Base-by-base conservation (phyloP, 805 yeast genomes). In the Sungouiozyma intestinalis region DNA sequence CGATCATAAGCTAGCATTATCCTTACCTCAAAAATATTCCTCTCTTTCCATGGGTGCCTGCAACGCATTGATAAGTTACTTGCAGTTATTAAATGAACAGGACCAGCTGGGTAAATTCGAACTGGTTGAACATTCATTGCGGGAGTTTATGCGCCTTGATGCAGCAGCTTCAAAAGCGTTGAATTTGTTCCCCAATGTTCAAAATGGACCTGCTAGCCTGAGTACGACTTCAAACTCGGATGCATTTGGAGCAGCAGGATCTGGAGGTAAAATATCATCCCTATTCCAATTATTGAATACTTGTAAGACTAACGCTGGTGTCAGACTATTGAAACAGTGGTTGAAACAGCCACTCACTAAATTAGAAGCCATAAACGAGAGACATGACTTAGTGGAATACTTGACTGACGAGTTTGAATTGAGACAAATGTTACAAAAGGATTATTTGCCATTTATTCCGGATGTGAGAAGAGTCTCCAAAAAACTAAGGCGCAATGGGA, bases 311-410 rank as follows among this genome's bases (percentile, higher is more conserved):
- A 72, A 77, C 2, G 86, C 92, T n/a, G 99, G 99, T 6, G 68
- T 90, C 1, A 72, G 97, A 48, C 64, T 88, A 40, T 71, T 92
- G 19, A 79, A 92, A 14, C 95, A 86, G 55, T 92, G 98, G 98
- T 70, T 92, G 46, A 92, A 90, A 56, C 98, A 92, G 62, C 99
- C 99, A 1, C 69, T 92, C 39, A 79, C 94, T 41, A 77, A 77
- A 49, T 55, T 72, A 9, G 55, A 51, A 0, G 76, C 70, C 40
- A 87, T 92, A 33, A 60, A 65, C 33, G 69, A 77, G 36, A 72
- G 99, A 40, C 96, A 85, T 49, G 60, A 66, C 6, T 65, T 92
- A 39, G 95, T 90, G n/a, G 81, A 77, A 20, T 71, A 74, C 45
- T 64, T 92, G 48, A 68, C 84, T n/a, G 74, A 80, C 27, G 84